A percentile compares a stretch with the other conserved stretches of the same genome.
These are phyloP conservation scores for Triadica sebifera DNA, from an alignment of 345 rosid genomes.

Conservation along the genomic window DNA sequence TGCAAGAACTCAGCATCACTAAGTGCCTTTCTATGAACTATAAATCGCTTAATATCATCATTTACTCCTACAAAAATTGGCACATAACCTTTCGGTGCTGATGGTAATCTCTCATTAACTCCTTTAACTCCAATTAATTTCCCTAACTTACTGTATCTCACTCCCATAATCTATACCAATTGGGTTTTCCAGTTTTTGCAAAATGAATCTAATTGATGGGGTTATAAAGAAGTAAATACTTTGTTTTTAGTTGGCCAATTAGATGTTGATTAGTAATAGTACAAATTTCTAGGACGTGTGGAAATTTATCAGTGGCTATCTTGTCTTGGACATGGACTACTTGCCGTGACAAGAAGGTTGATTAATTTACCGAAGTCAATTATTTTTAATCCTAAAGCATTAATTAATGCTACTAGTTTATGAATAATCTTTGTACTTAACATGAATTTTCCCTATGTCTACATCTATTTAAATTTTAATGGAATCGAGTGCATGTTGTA, in stretches of 20 bases:
- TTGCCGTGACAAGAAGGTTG: slow-evolving; percentile 11
- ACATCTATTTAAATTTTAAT: background rate
- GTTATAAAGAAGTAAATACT: background rate
- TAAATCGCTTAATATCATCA: slow-evolving; percentile 7
- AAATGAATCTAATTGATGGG: background rate
- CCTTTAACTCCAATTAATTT: slow-evolving; percentile 6
- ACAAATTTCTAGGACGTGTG: background rate
- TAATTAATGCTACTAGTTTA: background rate
- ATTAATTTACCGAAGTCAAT: background rate
- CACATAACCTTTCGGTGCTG: slow-evolving; percentile 35
- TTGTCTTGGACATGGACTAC: background rate
- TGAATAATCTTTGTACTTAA: background rate
- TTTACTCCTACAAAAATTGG: slow-evolving; percentile 31
- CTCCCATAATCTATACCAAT: slow-evolving; percentile 12
- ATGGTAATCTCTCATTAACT: background rate
- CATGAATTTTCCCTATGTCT: background rate
- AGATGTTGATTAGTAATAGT: background rate
- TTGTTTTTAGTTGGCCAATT: background rate
- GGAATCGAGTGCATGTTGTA: background rate
- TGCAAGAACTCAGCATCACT: slow-evolving; percentile 33
- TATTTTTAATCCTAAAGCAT: background rate
- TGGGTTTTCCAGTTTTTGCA: background rate
- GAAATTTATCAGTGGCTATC: background rate
- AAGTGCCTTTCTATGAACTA: slow-evolving; percentile 33
- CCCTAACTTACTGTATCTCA: slow-evolving; percentile 26